Base-by-base conservation (phyloP, 768 basidiomycete genomes). In the Lenzites betulinus region DNA sequence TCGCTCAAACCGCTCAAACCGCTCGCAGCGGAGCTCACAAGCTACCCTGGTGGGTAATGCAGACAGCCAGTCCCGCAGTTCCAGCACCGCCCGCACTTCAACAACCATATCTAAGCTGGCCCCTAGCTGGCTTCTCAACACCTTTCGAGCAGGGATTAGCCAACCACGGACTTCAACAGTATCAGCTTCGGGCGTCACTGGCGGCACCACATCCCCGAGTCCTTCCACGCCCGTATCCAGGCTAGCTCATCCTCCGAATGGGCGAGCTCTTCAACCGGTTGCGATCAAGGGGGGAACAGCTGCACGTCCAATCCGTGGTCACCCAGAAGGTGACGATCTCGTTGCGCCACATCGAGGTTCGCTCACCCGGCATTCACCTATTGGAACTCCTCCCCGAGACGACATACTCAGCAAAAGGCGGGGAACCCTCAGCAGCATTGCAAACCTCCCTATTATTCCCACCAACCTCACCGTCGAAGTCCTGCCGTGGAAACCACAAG, bases 101-200 rank as follows among this genome's bases (percentile, higher is more conserved):
- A 57, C 79, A 1, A 57, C 84, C 0, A 75, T 63, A 12, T 85
- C 89, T 2, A 89, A 85, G 67, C 78, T 90, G 41, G 77, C 89
- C 1, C 83, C 90, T 1, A 80, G 87, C n/a, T 92, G 91, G 91
- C 73, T 92, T 12, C 88, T 91, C 72, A 89, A 86, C 67, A 82
- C 87, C 6, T 92, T 93, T 71, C 78, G 89, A 35, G 85, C 81
- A 59, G 81, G 78, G 0, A 78, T 81, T 7, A 83, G 81, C 63
- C 87, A 90, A 69, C 80, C 88, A 1, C 85, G 88, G 64, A 85
- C 84, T 1, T 81, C 81, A 2, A 74, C 81, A 15, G 76, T 83
- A 6, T 83, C 82, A 28, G 84, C 79, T 2, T 80, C 82, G 4
- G 18, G 55, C 11, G 36, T 33, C 9, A 49, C 53, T 6, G 28